These are phyloP conservation scores for Marchantia paleacea DNA, from an alignment of 225 moss, liverwort and hornwort genomes.

Conservation along the genomic window DNA sequence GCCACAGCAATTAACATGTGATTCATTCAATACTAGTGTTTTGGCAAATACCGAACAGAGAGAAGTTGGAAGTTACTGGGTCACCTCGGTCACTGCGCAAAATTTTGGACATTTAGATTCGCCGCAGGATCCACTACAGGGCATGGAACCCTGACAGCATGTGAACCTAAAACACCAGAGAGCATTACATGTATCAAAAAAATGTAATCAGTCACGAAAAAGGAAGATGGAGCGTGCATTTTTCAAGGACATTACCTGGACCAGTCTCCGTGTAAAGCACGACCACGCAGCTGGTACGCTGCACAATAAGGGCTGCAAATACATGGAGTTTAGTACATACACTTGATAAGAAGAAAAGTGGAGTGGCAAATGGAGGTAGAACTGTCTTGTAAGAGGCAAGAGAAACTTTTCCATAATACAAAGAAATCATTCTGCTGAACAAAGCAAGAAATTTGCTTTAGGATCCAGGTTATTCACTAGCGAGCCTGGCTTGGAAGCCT, in stretches of 20 bases:
- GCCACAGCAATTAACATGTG: not conserved
- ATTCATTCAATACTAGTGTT: not conserved
- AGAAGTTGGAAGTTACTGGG: not conserved
- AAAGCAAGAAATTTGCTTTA: not conserved
- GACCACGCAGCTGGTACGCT: conserved; percentile 73
- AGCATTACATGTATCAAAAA: not conserved
- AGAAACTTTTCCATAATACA: not conserved
- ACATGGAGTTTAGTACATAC: not conserved
- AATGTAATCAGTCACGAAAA: not conserved
- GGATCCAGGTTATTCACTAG: too few relatives aligned
- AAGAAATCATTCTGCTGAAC: not conserved
- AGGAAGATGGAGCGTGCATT: too few relatives aligned
- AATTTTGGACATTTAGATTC: conserved; percentile 63
- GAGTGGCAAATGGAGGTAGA: not conserved
- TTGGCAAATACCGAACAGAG: not conserved
- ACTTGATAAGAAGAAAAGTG: not conserved
- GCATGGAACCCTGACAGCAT: conserved; percentile 82
- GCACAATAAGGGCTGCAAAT: conserved; percentile 64
- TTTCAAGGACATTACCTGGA: conserved; percentile 47
- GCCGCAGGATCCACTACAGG: conserved; percentile 87
- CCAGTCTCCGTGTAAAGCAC: conserved; percentile 85
- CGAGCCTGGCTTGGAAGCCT: too few relatives aligned
- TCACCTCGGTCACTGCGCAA: conserved; percentile 75
- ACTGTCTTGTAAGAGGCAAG: too few relatives aligned
- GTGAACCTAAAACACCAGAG: conserved; percentile 35